Evolutionary conservation across 345 rosid species (phyloP), one percentile per base, ranked within the genome.

Genomic region (Dipteronia dyeriana): DNA sequence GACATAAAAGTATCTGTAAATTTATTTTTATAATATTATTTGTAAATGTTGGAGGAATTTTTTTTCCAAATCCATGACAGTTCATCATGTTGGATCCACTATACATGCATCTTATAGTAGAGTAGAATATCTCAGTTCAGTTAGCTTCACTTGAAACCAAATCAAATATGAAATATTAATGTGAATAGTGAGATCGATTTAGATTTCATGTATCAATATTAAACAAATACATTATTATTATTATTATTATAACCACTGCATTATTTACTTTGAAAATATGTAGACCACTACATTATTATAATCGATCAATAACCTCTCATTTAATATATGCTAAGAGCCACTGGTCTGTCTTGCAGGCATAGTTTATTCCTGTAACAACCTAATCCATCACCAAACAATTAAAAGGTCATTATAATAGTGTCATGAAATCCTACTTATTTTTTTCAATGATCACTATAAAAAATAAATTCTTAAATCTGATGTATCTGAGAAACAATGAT

Each of bases 81-180:
- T 49, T 49, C 4, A 49, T 49, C 38, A 34, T 34, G 22, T 26
- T 23, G 73, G 73, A 71, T 9, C 5, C 38, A 45, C 38, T 10
- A 39, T 6, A 41, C 51, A 66, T 38, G 9, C 31, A 29, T 29
- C 31, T 9, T 19, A 39, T 8, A n/a, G 22, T 16, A n/a, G 6
- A 4, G n/a, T 31, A 67, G 70, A 76, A 76, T 83, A 34, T 34
- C 38, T 34, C 38, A 34, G 38, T 81, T 77, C 43, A 70, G 79
- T 73, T 68, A 20, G 68, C 78, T 69, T 76, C 1, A 5, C 38
- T 80, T 71, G n/a, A 31, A 74, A 25, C 66, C 65, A 67, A 51
- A 51, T 38, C 70, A 22, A 62, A 61, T 22, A 61, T 26, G 26
- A 26, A 26, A 26, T 26, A 0, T 73, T 71, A 56, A 43, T n/a